Base-by-base conservation (phyloP, 2,329 filamentous ascomycete species). In the Sclerotinia borealis region DNA sequence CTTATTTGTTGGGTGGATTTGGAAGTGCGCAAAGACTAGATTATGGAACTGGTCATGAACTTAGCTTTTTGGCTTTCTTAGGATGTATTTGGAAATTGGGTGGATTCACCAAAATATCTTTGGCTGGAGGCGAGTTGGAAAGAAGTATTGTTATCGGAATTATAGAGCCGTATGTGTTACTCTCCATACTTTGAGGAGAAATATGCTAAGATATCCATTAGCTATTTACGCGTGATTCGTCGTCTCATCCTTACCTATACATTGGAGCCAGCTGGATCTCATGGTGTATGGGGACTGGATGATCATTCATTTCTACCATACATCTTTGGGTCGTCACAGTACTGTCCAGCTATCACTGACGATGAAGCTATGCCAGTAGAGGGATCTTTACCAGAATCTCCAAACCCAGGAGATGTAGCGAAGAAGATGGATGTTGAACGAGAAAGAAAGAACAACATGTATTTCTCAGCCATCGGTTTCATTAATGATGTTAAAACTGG, bases 211-310 rank as follows among this genome's bases (percentile, higher is more conserved):
- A 56, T 15, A 13, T 34, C 7, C 34, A 11, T 31, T 71, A 92
- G 89, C 47, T 96, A 96, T 72, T 79, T 96, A n/a, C 79, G 80
- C 37, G 87, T 98, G 2, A 81, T 96, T 51, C 88, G 95, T 45
- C 86, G 84, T 48, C 81, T 99, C 11, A 97, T 99, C 70, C 80
- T 91, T 58, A 93, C 88, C 2, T 99, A 98, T 75, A 97, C 88
- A 0, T 84, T 99, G 25, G 95, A 99, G 74, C 95, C 95, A 4
- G 95, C 95, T 7, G 95, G 95, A 2, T 96, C 93, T 1, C 95
- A 98, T 74, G 95, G 95, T 3, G 95, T 99, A 25, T 99, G 95
- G 95, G 95, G 95, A 25, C 82, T 99, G n/a, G 95, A 99, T 74
- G 95, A 99, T 75, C 93, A 99, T 77, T 93, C 87, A 10, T 98